phyloP scores from a whole-genome alignment of 805 yeast species.

The Barnettozyma californica region DNA sequence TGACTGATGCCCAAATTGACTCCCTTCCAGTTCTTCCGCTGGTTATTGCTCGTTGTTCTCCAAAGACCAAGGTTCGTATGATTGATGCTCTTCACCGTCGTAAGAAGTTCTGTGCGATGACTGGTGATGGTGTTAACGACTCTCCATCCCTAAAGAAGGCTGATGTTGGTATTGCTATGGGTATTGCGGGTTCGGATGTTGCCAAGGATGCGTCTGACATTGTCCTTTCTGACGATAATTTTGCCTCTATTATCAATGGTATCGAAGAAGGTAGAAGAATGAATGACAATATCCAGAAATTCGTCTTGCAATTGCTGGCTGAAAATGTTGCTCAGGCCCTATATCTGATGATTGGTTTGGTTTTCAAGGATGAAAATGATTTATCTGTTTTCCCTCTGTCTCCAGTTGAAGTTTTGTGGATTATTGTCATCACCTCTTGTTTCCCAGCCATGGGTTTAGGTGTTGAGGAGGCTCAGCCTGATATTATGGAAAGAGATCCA shows the following conservation, averaged over 20 bases:
- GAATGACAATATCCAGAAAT: conserved; percentile 74
- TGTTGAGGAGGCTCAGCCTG: conserved; percentile 58
- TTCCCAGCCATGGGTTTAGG: conserved; percentile 85
- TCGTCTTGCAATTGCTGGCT: conserved; percentile 66
- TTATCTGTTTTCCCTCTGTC: conserved; percentile 77
- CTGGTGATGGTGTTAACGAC: conserved; percentile 82
- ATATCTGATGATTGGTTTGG: conserved; percentile 65
- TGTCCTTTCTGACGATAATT: conserved; percentile 70
- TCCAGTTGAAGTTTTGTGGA: conserved; percentile 78
- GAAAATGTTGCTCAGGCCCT: conserved; percentile 70
- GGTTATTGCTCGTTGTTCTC: conserved; percentile 80
- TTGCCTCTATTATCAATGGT: conserved; percentile 73
- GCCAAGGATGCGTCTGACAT: conserved; percentile 83
- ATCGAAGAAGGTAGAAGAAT: conserved; percentile 78
- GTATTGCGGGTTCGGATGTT: conserved; percentile 74
- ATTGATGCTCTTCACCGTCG: conserved; percentile 69
- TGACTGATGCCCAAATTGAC: conserved; percentile 59
- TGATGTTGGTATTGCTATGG: conserved; percentile 84
- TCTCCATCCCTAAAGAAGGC: conserved; percentile 73
- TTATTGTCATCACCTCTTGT: conserved; percentile 71
- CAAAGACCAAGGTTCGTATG: conserved; percentile 76
- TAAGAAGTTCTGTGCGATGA: conserved; percentile 67
- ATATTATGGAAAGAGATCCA: conserved; percentile 60
- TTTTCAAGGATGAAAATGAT: conserved; percentile 55
- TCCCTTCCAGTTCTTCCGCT: conserved; percentile 60